Evolutionary conservation across 805 yeast species (phyloP).

Genomic region (Candida stauntonica): DNA sequence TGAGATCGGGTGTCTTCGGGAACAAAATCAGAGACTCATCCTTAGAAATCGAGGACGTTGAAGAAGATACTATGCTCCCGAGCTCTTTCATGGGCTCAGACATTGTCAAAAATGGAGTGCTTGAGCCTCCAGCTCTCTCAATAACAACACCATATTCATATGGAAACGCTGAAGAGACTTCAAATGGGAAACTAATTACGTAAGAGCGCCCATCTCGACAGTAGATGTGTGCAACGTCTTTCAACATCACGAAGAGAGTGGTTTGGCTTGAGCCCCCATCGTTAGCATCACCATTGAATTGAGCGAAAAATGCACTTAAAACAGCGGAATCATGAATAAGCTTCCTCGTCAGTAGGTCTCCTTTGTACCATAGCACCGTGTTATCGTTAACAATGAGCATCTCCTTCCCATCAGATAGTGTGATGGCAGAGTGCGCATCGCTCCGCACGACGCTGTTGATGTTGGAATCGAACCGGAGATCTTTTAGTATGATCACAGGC

Average conservation of each 20-base stretch:
- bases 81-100: slow-evolving; percentile 73
- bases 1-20: slow-evolving; percentile 38
- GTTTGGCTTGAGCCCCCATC: slow-evolving; percentile 7
- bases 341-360: slow-evolving; percentile 44
- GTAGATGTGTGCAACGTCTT: slow-evolving; percentile 59
- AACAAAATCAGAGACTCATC: slow-evolving; percentile 54
- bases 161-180: slow-evolving; percentile 53
- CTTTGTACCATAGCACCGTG: slow-evolving; percentile 39
- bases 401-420: slow-evolving; percentile 12
- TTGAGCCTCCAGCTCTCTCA: slow-evolving; percentile 34
- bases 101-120: slow-evolving; percentile 50
- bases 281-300: slow-evolving; percentile 32
- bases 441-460: slow-evolving; percentile 3
- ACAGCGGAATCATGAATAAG: slow-evolving; percentile 48
- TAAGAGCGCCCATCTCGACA: slow-evolving; percentile 54
- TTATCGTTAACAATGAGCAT: slow-evolving; percentile 14
- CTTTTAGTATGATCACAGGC: slow-evolving; percentile 7
- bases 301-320: slow-evolving; percentile 57
- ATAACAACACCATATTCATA: slow-evolving; percentile 66
- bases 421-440: slow-evolving; percentile 4
- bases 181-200: slow-evolving; percentile 66
- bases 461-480: slow-evolving; percentile 10
- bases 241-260: slow-evolving; percentile 57
- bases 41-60: slow-evolving; percentile 58
- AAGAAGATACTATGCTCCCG: slow-evolving; percentile 66